Conservation (phyloP, 495 filamentous ascomycete species). For the Cercophora sp. region DNA sequence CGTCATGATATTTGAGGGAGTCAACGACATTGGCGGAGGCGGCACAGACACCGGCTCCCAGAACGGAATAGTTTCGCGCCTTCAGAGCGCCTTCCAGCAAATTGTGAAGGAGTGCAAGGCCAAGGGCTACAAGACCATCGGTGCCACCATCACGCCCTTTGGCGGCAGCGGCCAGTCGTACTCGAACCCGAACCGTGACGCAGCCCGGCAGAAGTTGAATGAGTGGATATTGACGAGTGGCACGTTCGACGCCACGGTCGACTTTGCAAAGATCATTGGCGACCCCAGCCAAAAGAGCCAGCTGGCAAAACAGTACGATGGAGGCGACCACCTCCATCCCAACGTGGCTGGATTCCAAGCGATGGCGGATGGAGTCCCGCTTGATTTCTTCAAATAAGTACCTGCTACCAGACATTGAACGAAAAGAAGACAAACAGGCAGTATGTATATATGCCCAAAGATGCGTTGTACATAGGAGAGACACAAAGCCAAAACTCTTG, state of each 20-base stretch:
- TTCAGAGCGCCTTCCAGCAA: constrained; percentile 56
- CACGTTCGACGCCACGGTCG: constrained; percentile 58
- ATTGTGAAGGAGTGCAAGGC: constrained; percentile 56
- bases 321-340: constrained; percentile 69
- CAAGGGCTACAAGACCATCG: constrained; percentile 55
- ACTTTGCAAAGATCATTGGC: constrained; percentile 58
- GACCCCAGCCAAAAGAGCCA: constrained; percentile 43
- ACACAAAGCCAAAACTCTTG: too few species aligned
- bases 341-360: constrained; percentile 61
- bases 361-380: constrained; percentile 57
- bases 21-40: constrained; percentile 63
- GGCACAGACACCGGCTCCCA: constrained; percentile 10
- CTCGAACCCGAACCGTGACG: constrained; percentile 51
- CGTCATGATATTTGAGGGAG: constrained; percentile 67
- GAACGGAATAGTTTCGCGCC: constrained; percentile 42
- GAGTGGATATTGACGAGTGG: constrained; percentile 57
- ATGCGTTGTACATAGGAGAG: background rate
- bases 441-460: too few species aligned
- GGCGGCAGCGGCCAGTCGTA: constrained; percentile 48
- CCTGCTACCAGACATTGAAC: too few species aligned
- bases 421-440: too few species aligned
- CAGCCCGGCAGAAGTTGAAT: constrained; percentile 57
- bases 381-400: constrained; percentile 53
- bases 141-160: constrained; percentile 68
- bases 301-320: constrained; percentile 52